A percentile compares a stretch with the other conserved stretches of the same genome.
phyloP scores from a whole-genome alignment of 129 eudicot species.

The Deinandra increscens region DNA sequence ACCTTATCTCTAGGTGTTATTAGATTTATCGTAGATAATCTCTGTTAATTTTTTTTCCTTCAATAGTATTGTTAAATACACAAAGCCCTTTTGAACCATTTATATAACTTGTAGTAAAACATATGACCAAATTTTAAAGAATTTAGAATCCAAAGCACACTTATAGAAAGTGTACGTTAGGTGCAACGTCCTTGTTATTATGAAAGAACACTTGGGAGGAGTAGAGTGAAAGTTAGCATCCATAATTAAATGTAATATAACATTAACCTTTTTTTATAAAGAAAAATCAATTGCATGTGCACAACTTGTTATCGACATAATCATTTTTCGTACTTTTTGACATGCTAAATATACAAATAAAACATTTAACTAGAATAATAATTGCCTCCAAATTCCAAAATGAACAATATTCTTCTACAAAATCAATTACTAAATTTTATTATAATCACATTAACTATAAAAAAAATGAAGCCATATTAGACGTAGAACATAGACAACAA shows the following conservation, averaged over 20 bases:
- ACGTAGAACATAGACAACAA: slow-evolving; percentile 35
- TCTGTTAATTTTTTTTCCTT: too few relatives aligned
- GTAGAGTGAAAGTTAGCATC: slow-evolving; percentile 23
- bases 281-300: background rate
- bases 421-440: background rate
- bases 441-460: background rate
- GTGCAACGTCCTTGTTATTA: background rate
- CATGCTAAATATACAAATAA: background rate
- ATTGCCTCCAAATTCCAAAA: background rate
- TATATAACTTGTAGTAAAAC: background rate
- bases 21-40: too few relatives aligned
- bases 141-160: background rate
- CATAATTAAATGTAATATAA: background rate
- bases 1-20: too few relatives aligned
- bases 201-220: background rate
- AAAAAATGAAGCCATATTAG: slow-evolving; percentile 10
- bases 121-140: background rate
- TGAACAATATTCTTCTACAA: background rate
- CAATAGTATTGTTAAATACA: too few relatives aligned
- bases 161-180: slow-evolving; percentile 18
- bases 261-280: background rate
- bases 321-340: background rate
- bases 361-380: background rate
- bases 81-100: background rate
- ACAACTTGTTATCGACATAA: background rate